Conservation (phyloP, 805 yeast species). For the Starmerella tilneyi region DNA sequence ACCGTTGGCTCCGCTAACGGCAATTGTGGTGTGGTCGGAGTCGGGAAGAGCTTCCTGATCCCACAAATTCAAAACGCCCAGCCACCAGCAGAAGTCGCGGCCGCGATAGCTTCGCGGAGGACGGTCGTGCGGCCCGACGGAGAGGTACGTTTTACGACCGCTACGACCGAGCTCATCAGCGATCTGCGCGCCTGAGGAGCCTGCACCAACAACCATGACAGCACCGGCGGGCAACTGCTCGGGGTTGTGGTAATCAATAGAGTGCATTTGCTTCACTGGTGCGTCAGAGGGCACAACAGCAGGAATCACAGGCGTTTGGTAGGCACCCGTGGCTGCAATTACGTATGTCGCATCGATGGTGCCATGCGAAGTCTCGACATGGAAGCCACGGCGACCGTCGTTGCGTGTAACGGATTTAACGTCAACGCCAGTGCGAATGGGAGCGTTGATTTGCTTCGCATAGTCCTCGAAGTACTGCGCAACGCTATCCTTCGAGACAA, state of each 20-base stretch:
- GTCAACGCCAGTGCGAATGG: constrained; percentile 10
- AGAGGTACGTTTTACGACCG: constrained; percentile 10
- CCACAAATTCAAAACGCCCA: constrained; percentile 22
- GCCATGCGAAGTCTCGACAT: constrained; percentile 7
- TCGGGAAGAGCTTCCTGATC: constrained; percentile 16
- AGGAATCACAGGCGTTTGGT: constrained; percentile 20
- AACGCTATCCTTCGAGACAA: constrained; percentile 14
- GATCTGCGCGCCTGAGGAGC: constrained; percentile 23
- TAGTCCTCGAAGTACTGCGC: constrained; percentile 18
- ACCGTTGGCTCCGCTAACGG: constrained; percentile 23
- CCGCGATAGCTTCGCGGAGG: constrained; percentile 21
- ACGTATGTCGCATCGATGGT: constrained; percentile 7
- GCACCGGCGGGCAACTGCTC: constrained; percentile 14
- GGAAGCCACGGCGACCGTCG: constrained; percentile 8
- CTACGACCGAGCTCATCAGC: constrained; percentile 18
- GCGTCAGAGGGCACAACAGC: constrained; percentile 10
- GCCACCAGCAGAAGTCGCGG: constrained; percentile 24
- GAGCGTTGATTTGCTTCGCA: constrained; percentile 12
- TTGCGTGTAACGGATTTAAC: constrained; percentile 8
- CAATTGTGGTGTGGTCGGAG: constrained; percentile 19
- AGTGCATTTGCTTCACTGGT: constrained; percentile 14
- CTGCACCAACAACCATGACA: constrained; percentile 21
- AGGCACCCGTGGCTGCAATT: constrained; percentile 21
- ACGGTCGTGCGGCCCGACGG: constrained; percentile 21
- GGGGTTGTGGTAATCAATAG: constrained; percentile 16